These are phyloP conservation scores for Rhodotorula mucilaginosa DNA, from an alignment of 1,284 basidiomycete species.

Conservation along the genomic window DNA sequence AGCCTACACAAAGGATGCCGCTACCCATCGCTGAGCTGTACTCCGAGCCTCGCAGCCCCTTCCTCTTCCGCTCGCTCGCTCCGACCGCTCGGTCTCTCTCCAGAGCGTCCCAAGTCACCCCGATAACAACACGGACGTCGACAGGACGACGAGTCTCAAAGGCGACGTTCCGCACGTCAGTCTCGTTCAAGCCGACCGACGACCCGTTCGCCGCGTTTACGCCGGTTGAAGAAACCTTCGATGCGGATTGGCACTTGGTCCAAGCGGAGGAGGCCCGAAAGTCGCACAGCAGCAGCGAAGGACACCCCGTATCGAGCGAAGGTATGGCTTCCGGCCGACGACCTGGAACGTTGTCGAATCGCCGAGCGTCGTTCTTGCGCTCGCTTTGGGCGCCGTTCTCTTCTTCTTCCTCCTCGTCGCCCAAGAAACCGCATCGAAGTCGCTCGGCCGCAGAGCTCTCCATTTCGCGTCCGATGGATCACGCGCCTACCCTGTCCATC, in stretches of 20 bases:
- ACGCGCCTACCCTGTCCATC: background rate
- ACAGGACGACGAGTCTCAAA: background rate
- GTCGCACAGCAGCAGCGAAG: background rate
- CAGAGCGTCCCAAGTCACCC: background rate
- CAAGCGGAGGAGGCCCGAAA: background rate
- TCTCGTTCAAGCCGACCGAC: slow-evolving; percentile 13
- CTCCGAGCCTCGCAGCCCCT: background rate
- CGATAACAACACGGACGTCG: background rate
- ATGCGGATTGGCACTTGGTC: too few species aligned
- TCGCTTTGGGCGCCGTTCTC: background rate
- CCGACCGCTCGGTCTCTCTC: background rate
- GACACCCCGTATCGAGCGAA: background rate
- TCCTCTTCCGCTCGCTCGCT: background rate
- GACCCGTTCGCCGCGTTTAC: slow-evolving; percentile 22
- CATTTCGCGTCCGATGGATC: slow-evolving; percentile 17
- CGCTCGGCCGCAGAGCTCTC: slow-evolving; percentile 1
- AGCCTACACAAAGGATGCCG: background rate
- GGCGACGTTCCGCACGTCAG: background rate
- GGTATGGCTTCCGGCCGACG: background rate
- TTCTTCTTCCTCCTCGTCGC: background rate
- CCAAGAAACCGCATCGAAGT: slow-evolving; percentile 1
- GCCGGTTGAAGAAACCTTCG: background rate
- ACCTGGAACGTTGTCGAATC: background rate
- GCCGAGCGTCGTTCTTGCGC: slow-evolving; percentile 7
- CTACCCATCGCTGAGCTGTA: slow-evolving; percentile 2